These are phyloP conservation scores for Juglanconis sp. DNA, from an alignment of 2,329 filamentous ascomycete species.

Conservation along the genomic window DNA sequence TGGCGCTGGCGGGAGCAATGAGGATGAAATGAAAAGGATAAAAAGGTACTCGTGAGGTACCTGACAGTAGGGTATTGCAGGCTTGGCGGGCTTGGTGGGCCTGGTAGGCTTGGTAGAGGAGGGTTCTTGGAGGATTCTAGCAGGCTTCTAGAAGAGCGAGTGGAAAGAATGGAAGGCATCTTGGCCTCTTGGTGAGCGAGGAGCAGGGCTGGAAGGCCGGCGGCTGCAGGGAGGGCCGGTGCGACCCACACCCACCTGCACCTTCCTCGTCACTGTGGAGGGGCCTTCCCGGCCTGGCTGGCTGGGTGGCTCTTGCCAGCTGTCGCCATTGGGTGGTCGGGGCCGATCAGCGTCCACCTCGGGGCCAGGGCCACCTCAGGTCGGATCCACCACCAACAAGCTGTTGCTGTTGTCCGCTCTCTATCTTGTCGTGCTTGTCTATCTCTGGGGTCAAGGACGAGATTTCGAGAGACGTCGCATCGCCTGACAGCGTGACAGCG, in stretches of 20 bases:
- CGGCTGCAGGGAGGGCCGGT: neutral
- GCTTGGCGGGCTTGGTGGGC: neutral
- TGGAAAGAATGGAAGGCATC: conserved; percentile 5
- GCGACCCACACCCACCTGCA: neutral
- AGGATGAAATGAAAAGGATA: neutral
- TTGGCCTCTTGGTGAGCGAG: no score
- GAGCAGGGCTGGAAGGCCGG: neutral
- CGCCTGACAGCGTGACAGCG: no score
- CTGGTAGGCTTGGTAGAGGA: neutral
- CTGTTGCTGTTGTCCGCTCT: neutral
- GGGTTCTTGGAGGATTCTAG: conserved; percentile 3
- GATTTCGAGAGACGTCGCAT: no score
- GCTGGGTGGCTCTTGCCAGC: neutral
- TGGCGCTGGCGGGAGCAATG: neutral
- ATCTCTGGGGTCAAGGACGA: no score
- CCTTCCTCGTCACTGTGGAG: neutral
- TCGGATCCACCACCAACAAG: neutral
- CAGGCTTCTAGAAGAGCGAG: conserved; percentile 4
- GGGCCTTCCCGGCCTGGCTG: neutral
- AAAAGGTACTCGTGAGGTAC: conserved; percentile 3
- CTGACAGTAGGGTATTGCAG: conserved; percentile 5
- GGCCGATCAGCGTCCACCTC: neutral
- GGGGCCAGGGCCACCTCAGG: no score
- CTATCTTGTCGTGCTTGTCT: no score
- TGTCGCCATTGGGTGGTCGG: neutral